These are phyloP conservation scores for Solanum pimpinellifolium DNA, from an alignment of 257 asterid species.

Conservation along the genomic window DNA sequence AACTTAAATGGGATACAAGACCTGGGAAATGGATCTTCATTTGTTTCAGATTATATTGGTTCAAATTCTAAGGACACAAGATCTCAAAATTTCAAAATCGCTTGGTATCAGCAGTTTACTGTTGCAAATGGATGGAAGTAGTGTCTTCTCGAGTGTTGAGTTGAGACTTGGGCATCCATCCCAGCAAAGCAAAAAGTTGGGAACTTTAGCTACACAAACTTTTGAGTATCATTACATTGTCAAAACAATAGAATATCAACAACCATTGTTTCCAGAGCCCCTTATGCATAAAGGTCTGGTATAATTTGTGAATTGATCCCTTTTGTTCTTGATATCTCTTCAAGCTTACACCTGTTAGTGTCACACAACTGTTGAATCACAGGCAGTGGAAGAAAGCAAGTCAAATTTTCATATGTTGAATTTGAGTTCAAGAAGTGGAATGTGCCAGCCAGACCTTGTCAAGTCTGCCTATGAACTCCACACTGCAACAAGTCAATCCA, in stretches of 20 bases:
- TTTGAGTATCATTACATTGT: conserved; percentile 3
- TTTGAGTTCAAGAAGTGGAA: conserved; percentile 16
- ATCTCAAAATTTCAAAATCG: conserved; percentile 12
- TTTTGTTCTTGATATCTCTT: neutral
- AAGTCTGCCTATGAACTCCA: conserved; percentile 11
- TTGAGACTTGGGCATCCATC: conserved; percentile 49
- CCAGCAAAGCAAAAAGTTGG: conserved; percentile 16
- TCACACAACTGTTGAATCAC: conserved; percentile 20
- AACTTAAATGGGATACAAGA: conserved; percentile 12
- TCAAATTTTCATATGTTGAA: conserved; percentile 11
- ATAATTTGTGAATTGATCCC: neutral
- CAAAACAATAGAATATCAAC: conserved; percentile 5
- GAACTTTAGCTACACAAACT: conserved; percentile 11
- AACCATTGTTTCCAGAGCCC: conserved; percentile 12
- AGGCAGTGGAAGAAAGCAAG: conserved; percentile 13
- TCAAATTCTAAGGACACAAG: conserved; percentile 10
- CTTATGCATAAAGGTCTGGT: conserved; percentile 18
- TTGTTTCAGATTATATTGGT: conserved; percentile 10
- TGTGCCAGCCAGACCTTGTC: conserved; percentile 11
- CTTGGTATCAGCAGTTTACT: neutral
- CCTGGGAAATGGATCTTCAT: conserved; percentile 14
- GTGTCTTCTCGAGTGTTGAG: conserved; percentile 33
- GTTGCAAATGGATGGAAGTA: conserved; percentile 9
- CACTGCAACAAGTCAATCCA: conserved; percentile 12
- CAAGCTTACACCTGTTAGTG: neutral